Evolutionary conservation across 495 filamentous ascomycete genomes (phyloP), one percentile per base, ranked within the genome.

Genomic region (Penicillium odoratum): DNA sequence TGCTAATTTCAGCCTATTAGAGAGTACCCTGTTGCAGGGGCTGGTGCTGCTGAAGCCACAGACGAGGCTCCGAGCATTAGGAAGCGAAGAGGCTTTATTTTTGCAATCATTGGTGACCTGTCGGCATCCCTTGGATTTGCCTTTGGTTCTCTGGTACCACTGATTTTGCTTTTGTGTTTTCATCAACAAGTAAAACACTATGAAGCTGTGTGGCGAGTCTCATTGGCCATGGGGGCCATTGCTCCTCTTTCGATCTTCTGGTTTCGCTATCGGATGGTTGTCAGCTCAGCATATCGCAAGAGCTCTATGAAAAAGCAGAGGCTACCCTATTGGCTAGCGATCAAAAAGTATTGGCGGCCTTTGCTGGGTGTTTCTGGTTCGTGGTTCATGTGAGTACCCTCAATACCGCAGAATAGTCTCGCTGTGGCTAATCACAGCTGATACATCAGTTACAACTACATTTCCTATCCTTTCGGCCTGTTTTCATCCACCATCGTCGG

Each of bases 251-350:
- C 71, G 4, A 66, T 75, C 34, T 75, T 76, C 62, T 76, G 69
- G 66, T 70, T 75, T 59, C 63, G 72, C 10, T 71, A 70, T 52
- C 69, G 69, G 5, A 73, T 76, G 69, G 62, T 61, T 2, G 60
- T 69, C 83, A 83, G 67, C 76, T 92, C 5, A 69, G 85, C 57
- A 83, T 93, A 71, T 86, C 87, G 10, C 81, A 90, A 70, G 83
- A 89, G 67, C 88, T 86, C 75, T 75, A 84, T 68, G 66, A 68
- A 53, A 58, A 64, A 64, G 48, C 76, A 65, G 53, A 64, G 46
- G 51, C 61, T 73, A 16, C 71, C 71, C 1, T 68, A 68, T 43
- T 60, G 57, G 61, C 58, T 75, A 2, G 69, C 61, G 0, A 47
- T 71, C n/a, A 72, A 67, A 43, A 69, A 69, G 21, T 78, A 78